Base-by-base conservation (phyloP, 192 early-diverging fungal species). In the Geranomyces michiganensis region DNA sequence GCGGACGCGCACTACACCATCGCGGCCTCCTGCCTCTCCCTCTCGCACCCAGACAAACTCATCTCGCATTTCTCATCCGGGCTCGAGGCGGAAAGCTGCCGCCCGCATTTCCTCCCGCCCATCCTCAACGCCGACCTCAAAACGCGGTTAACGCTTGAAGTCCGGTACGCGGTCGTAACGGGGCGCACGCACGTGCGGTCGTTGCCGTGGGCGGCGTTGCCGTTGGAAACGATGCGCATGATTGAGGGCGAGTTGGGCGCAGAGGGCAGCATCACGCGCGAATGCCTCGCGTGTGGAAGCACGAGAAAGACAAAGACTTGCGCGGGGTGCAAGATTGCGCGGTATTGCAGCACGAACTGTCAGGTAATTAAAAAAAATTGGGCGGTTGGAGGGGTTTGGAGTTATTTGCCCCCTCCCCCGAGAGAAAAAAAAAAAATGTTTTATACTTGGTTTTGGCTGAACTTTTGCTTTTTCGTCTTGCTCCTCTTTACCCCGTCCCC, bases 341-440 rank as follows among this genome's bases (percentile, higher is more conserved):
- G 77, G 46, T 78, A 78, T 43, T 78, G 77, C 67, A 65, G 74
- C n/a, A 76, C 66, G n/a, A 78, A 78, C 60, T 78, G 77, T 71
- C 77, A 78, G 70, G 77, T 78, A 56, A n/a, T n/a, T n/a, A n/a
- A n/a, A n/a, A n/a, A n/a, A n/a, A n/a, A n/a, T n/a, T n/a, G n/a
- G n/a, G n/a, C n/a, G n/a, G n/a, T n/a, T n/a, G n/a, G n/a, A n/a
- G n/a, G n/a, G n/a, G n/a, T n/a, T n/a, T n/a, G n/a, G n/a, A n/a
- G n/a, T n/a, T n/a, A n/a, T n/a, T n/a, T n/a, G n/a, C n/a, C n/a
- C n/a, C n/a, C n/a, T n/a, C n/a, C n/a, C n/a, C n/a, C n/a, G n/a
- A n/a, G n/a, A n/a, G n/a, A n/a, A n/a, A n/a, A n/a, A n/a, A n/a
- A n/a, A n/a, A n/a, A n/a, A n/a, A n/a, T n/a, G n/a, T n/a, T n/a